Conservation (phyloP, 768 basidiomycete species). For the Panaeolus papilionaceus region DNA sequence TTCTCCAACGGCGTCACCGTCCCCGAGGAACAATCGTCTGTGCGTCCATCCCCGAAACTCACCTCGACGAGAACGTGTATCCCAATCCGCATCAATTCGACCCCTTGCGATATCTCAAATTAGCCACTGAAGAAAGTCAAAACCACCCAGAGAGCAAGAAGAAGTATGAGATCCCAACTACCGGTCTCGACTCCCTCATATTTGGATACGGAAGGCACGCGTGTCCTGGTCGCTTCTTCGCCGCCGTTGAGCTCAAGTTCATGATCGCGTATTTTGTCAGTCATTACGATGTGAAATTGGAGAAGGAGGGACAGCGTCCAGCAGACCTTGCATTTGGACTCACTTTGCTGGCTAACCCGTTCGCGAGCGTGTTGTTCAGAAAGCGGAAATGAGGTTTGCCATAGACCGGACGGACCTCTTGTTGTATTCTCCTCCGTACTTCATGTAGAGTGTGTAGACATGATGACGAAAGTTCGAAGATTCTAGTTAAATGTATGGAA, state of each 20-base stretch:
- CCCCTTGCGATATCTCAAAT: conserved; percentile 44
- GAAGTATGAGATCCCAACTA: conserved; percentile 34
- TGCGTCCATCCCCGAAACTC: conserved; percentile 35
- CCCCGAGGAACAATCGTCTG: conserved; percentile 38
- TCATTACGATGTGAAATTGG: conserved; percentile 47
- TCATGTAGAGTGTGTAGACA: too few relatives aligned
- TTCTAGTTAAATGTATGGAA: too few relatives aligned
- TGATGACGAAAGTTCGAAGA: too few relatives aligned
- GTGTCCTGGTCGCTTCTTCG: conserved; percentile 51
- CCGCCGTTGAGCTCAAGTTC: conserved; percentile 45
- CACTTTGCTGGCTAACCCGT: conserved; percentile 29
- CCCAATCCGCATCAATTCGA: conserved; percentile 44
- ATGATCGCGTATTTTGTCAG: conserved; percentile 50
- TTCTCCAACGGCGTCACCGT: conserved; percentile 42
- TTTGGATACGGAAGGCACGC: conserved; percentile 46
- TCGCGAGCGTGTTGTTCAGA: conserved; percentile 36
- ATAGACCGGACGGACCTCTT: too few relatives aligned
- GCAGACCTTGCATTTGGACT: conserved; percentile 33
- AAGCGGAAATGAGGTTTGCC: conserved; percentile 18
- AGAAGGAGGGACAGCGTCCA: conserved; percentile 33
- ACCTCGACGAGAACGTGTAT: conserved; percentile 37
- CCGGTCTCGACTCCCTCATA: conserved; percentile 34
- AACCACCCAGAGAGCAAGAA: conserved; percentile 19
- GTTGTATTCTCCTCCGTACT: too few relatives aligned
- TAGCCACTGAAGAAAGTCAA: conserved; percentile 10